Conservation (phyloP, 2,329 filamentous ascomycete genomes). For the Ilyonectria robusta region DNA sequence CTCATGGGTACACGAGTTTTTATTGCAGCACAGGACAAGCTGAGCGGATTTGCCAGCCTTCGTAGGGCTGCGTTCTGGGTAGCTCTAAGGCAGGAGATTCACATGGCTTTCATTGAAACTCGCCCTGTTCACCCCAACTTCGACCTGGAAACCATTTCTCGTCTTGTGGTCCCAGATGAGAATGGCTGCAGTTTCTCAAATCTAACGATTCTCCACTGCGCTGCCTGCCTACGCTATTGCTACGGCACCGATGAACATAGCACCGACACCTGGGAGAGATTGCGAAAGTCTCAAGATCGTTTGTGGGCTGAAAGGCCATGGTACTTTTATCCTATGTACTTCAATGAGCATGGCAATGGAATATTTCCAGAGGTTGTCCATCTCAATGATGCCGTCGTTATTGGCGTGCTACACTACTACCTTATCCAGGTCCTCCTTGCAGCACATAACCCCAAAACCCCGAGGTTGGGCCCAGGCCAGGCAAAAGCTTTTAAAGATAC, state of each 20-base stretch:
- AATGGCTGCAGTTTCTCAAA: constrained; percentile 47
- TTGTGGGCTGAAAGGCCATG: constrained; percentile 50
- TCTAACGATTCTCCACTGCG: constrained; percentile 46
- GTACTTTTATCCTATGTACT: constrained; percentile 47
- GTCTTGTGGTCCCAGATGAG: constrained; percentile 42
- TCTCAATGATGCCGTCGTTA: constrained; percentile 48
- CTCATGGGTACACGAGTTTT: constrained; percentile 49
- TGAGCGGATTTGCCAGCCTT: constrained; percentile 47
- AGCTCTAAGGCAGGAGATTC: constrained; percentile 48
- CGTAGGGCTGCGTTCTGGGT: constrained; percentile 49
- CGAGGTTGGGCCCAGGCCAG: constrained; percentile 46
- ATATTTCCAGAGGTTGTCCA: constrained; percentile 44
- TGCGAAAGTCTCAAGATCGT: constrained; percentile 43
- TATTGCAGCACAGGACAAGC: constrained; percentile 47
- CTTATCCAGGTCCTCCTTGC: constrained; percentile 47
- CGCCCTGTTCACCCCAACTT: constrained; percentile 48
- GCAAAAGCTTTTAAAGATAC: constrained; percentile 43
- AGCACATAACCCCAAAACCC: constrained; percentile 47
- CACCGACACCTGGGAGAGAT: constrained; percentile 37
- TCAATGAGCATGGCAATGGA: constrained; percentile 26
- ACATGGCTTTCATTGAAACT: constrained; percentile 50
- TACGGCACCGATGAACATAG: constrained; percentile 48
- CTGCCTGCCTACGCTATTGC: constrained; percentile 48
- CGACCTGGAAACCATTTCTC: constrained; percentile 40
- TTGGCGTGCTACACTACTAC: constrained; percentile 48